phyloP scores from a whole-genome alignment of 306 rosid species.

The Cucurbita ficifolia region DNA sequence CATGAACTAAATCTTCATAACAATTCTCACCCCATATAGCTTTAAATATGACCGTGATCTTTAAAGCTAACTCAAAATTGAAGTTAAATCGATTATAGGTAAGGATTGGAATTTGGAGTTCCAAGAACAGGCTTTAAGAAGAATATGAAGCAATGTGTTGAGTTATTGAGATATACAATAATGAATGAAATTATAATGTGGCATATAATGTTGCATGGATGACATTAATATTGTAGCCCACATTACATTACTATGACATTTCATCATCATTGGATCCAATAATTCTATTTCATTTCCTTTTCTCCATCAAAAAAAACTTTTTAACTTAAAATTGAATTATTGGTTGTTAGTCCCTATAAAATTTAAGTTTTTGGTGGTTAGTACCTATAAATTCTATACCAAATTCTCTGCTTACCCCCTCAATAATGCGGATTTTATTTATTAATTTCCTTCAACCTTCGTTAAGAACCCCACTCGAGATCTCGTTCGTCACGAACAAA shows the following conservation, averaged over 20 bases:
- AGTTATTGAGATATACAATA: not conserved
- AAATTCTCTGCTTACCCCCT: not conserved
- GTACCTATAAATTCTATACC: not conserved
- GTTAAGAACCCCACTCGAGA: no score
- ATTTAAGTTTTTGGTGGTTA: not conserved
- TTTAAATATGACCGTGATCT: no score
- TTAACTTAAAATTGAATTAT: no score
- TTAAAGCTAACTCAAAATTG: no score
- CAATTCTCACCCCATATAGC: no score
- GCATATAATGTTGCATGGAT: not conserved
- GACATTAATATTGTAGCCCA: not conserved
- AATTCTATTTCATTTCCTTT: not conserved
- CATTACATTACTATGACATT: not conserved
- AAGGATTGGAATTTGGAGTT: not conserved
- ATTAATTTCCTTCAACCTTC: no score
- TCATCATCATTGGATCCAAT: not conserved
- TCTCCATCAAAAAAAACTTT: no score
- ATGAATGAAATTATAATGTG: not conserved
- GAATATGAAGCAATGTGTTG: not conserved
- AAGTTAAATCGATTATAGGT: not conserved
- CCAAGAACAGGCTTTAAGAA: no score
- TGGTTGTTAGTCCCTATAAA: no score
- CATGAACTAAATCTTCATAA: no score
- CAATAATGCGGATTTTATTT: not conserved
- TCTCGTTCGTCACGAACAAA: no score